Base-by-base conservation (phyloP, 2,329 filamentous ascomycete species). In the Paraphoma sp. region DNA sequence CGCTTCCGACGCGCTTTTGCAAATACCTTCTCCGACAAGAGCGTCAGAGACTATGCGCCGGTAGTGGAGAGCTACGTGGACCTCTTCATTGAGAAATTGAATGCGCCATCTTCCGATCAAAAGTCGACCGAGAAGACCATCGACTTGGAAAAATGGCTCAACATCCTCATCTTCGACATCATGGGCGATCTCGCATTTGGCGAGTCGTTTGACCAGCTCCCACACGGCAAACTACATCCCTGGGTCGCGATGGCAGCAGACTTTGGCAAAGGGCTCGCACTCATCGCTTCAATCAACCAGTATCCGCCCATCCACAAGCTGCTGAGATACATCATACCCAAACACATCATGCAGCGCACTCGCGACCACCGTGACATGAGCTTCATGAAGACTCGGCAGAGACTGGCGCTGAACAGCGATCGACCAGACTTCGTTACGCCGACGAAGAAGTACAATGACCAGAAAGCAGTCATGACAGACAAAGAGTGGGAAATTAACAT, bases 111-210 rank as follows among this genome's bases (percentile, higher is more conserved):
- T 12, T 38, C 45, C 2, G 48, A 51, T 12, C 42, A 46, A n/a
- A 44, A 57, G 12, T 44, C 48, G 51, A 56, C 23, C 31, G 45
- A 60, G 6, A 62, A 60, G 33, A 54, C 43, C 1, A 52, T 68
- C 4, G 60, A 74, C 29, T 44, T 73, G 1, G 53, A 51, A 4
- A 43, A 62, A 1, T 59, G 67, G 55, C 46, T 69, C 9, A 62
- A 63, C 18, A 65, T 52, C 16, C 40, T 68, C 8, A 69, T 60
- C 4, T 72, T 72, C 33, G 70, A 73, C 16, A 62, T 73, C 1
- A 60, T 66, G 50, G 80, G 79, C 17, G 80, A 82, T 60, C 75
- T 86, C 17, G 80, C 83, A 0, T 86, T 86, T 57, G 83, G 83
- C 0, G 78, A 82, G 14, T 78, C 81, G 1, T 81, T 81, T 45